Base-by-base conservation (phyloP, 306 rosid genomes). In the Sicyos edulis region DNA sequence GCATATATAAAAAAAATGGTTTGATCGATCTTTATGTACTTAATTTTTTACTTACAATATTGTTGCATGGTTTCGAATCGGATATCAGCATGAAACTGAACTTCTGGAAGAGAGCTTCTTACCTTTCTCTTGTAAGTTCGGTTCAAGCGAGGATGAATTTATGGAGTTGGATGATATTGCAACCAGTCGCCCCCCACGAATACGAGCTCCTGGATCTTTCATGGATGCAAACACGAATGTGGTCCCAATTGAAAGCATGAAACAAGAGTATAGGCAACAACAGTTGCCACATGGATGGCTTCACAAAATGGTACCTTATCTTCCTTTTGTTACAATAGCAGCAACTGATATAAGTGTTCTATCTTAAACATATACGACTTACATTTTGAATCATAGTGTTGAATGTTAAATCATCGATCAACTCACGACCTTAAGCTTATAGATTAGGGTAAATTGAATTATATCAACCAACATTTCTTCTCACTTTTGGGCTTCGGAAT, bases 281-380 rank as follows among this genome's bases (percentile, higher is more conserved):
- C 80, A 80, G 74, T 84, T 76, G 44, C 90, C 90, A 54, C 90
- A 78, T 10, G 96, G 97, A 75, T 93, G 99, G 99, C 99, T 90
- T 81, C 97, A 90, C 60, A 93, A 83, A 81, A 72, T 91, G 96
- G 98, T 92, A 90, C 34, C 44, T 80, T 49, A 10, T 19, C n/a
- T 13, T 49, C 53, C n/a, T 49, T 42, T 32, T 32, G 37, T 32
- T 32, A 32, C 37, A 17, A 37, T 64, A 64, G 53, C 70, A 42
- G 22, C 63, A 56, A 15, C 11, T 62, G 49, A 21, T 62, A 34
- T 15, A 24, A 29, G 24, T 15, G 7, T 15, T n/a, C 24, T 15
- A 11, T 9, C 22, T 8, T 15, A 16, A 15, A 64, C 4, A 10
- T 10, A 64, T 40, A 10, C 12, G 52, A 64, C 52, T 17, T 40